Evolutionary conservation across 148 eudicot species (phyloP).

Genomic region (Heliosperma pusillum): DNA sequence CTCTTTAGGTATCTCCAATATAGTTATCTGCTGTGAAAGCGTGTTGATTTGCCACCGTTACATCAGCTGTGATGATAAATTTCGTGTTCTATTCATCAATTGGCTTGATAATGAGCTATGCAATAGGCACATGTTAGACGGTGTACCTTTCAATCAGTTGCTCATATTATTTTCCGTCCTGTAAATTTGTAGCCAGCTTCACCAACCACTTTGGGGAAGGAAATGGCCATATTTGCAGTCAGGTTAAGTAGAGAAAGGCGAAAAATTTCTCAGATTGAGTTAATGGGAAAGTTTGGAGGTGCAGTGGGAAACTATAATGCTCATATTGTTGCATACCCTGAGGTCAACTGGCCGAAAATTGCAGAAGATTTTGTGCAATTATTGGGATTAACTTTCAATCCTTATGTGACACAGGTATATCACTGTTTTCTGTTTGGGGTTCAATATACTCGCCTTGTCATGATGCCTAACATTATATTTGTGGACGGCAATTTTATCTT

Average conservation of each 20-base stretch:
- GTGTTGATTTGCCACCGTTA: no score
- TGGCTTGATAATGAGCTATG: no score
- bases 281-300: slow-evolving; percentile 91
- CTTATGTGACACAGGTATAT: slow-evolving; percentile 76
- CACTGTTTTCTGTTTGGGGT: slow-evolving; percentile 2
- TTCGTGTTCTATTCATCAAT: no score
- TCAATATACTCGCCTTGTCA: neutral
- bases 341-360: slow-evolving; percentile 67
- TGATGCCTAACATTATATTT: neutral
- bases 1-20: no score
- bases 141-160: neutral
- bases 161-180: neutral
- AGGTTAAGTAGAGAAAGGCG: slow-evolving; percentile 67
- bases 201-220: slow-evolving; percentile 92
- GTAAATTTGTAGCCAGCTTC: slow-evolving; percentile 73
- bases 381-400: slow-evolving; percentile 84
- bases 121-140: no score
- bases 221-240: slow-evolving; percentile 74
- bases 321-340: slow-evolving; percentile 79
- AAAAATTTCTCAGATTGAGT: slow-evolving; percentile 50
- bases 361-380: slow-evolving; percentile 83
- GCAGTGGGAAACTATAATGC: slow-evolving; percentile 98
- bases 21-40: no score
- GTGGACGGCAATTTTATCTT: neutral
- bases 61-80: no score